A percentile compares a stretch with the other conserved stretches of the same genome.
Conservation (phyloP, 2,329 filamentous ascomycete species). For the Zymoseptoria ardabiliae region DNA sequence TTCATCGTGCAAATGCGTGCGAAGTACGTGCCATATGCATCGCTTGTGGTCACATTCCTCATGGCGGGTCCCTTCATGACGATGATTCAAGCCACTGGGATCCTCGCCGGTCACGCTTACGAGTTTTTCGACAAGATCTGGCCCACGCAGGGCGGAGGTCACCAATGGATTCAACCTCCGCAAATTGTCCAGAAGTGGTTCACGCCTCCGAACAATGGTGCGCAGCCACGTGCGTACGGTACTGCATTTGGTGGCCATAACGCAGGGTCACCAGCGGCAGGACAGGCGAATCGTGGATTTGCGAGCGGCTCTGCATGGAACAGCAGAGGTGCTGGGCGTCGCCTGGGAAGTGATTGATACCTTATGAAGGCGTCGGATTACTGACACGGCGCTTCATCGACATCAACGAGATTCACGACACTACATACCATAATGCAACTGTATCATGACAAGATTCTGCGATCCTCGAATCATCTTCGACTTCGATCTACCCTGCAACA, state of each 20-base stretch:
- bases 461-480: neutral
- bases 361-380: too few relatives aligned
- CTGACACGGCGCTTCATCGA: too few relatives aligned
- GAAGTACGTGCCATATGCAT: constrained; percentile 71
- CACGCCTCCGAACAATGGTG: constrained; percentile 36
- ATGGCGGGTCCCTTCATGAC: constrained; percentile 53
- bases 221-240: constrained; percentile 52
- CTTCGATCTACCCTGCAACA: neutral
- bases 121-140: constrained; percentile 85
- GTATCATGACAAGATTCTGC: neutral
- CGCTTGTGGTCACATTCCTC: constrained; percentile 68
- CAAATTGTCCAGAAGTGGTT: constrained; percentile 62
- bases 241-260: constrained; percentile 45
- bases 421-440: neutral
- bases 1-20: constrained; percentile 78
- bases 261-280: constrained; percentile 30
- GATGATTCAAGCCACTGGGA: constrained; percentile 63
- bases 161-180: constrained; percentile 69
- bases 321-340: constrained; percentile 54
- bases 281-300: constrained; percentile 27
- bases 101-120: constrained; percentile 80
- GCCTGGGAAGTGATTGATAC: constrained; percentile 48
- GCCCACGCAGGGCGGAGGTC: constrained; percentile 79
- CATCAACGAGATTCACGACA: neutral
- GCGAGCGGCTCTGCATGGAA: constrained; percentile 44